These are phyloP conservation scores for Coemansia sp. DNA, from an alignment of 192 early-diverging fungal species.

Conservation along the genomic window DNA sequence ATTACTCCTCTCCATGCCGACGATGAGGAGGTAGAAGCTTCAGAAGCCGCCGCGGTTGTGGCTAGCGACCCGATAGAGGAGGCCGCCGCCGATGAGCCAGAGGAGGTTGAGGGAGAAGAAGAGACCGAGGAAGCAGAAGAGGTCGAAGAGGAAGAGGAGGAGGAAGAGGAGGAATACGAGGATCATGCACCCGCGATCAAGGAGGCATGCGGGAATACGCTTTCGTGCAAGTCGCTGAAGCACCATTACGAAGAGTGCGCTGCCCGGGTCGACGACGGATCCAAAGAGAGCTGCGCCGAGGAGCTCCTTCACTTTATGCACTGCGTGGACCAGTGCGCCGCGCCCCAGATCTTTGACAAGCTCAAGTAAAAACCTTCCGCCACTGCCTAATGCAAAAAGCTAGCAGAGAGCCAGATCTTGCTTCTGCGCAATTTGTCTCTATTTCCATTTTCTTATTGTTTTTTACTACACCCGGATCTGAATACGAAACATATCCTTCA, in stretches of 20 bases:
- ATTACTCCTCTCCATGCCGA: slow-evolving; percentile 70
- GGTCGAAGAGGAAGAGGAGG: slow-evolving; percentile 25
- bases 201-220: slow-evolving; percentile 59
- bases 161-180: slow-evolving; percentile 53
- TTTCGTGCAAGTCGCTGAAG: slow-evolving; percentile 70
- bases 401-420: neutral
- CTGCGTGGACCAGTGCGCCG: slow-evolving; percentile 75
- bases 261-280: slow-evolving; percentile 72
- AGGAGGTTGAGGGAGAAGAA: slow-evolving; percentile 49
- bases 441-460: neutral
- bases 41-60: slow-evolving; percentile 9
- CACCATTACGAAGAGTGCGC: slow-evolving; percentile 78
- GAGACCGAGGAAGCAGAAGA: slow-evolving; percentile 23
- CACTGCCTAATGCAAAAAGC: neutral
- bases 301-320: slow-evolving; percentile 84
- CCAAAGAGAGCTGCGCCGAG: slow-evolving; percentile 75
- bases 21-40: slow-evolving; percentile 32
- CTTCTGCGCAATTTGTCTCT: neutral
- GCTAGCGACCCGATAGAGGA: slow-evolving; percentile 52
- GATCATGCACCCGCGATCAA: slow-evolving; percentile 26
- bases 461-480: neutral
- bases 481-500: neutral
- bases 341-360: slow-evolving; percentile 63
- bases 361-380: slow-evolving; percentile 51
- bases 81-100: slow-evolving; percentile 45